A percentile compares a stretch with the other conserved stretches of the same genome.
phyloP scores from a whole-genome alignment of 1,284 basidiomycete species.

The Marasmius tenuissimus region DNA sequence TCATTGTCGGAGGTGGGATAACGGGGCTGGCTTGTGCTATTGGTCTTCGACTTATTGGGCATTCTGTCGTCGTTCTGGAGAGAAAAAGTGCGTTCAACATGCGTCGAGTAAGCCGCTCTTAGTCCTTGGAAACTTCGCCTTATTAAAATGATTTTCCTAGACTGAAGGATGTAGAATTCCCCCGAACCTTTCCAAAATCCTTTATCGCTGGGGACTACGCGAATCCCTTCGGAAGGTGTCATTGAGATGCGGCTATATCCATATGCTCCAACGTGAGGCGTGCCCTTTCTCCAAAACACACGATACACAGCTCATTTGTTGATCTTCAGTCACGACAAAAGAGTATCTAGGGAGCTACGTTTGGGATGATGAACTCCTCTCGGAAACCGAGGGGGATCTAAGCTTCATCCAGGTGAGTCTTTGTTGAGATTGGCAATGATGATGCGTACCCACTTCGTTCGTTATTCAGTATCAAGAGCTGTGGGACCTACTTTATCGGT shows the following conservation, averaged over 20 bases:
- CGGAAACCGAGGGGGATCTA: constrained; percentile 55
- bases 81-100: constrained; percentile 32
- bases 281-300: background rate
- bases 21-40: constrained; percentile 56
- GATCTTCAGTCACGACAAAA: constrained; percentile 40
- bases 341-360: constrained; percentile 44
- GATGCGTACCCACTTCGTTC: background rate
- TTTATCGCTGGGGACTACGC: constrained; percentile 55
- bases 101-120: background rate
- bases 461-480: constrained; percentile 39
- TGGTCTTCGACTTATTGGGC: constrained; percentile 53
- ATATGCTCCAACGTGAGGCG: background rate
- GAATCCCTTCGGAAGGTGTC: constrained; percentile 35
- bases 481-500: constrained; percentile 38
- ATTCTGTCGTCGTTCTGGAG: constrained; percentile 55
- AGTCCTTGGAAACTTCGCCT: background rate
- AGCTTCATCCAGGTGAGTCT: constrained; percentile 44
- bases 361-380: constrained; percentile 53
- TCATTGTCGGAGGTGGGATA: constrained; percentile 53
- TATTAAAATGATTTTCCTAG: constrained; percentile 20
- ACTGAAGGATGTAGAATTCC: constrained; percentile 48
- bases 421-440: background rate
- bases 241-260: constrained; percentile 18
- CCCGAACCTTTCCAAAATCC: constrained; percentile 57
- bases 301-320: background rate